Percentiles rank a stretch among this genome's conserved stretches.
These are phyloP conservation scores for Fraxinus velutina DNA, from an alignment of 305 asterid species.

Conservation along the genomic window DNA sequence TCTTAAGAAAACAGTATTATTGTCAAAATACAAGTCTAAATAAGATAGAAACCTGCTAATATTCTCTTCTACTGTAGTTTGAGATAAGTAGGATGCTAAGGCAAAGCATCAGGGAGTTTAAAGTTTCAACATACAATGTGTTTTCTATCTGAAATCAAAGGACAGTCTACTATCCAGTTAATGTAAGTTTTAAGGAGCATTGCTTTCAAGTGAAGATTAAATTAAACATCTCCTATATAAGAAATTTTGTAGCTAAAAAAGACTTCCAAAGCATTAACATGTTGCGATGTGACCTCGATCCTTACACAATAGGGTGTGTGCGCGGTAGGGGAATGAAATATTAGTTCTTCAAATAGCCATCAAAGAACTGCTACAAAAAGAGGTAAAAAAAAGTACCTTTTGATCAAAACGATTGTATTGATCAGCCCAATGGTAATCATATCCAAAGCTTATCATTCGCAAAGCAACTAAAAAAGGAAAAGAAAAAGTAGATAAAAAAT, in stretches of 20 bases:
- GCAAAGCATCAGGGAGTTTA: not conserved
- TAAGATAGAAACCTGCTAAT: not conserved
- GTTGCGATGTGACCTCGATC: slow-evolving; percentile 11
- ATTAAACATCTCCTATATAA: slow-evolving; percentile 1
- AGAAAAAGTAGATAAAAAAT: not conserved
- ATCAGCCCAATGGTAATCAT: slow-evolving; percentile 88
- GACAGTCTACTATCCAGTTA: not conserved
- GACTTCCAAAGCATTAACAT: slow-evolving; percentile 9
- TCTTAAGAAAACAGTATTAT: not conserved
- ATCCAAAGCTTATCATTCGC: slow-evolving; percentile 98
- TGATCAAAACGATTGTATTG: slow-evolving; percentile 52
- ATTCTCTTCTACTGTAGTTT: not conserved
- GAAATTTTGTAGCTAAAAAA: slow-evolving; percentile 7
- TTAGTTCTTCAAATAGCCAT: not conserved
- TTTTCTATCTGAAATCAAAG: slow-evolving; percentile 1
- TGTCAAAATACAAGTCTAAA: not conserved
- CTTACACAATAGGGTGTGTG: slow-evolving; percentile 5
- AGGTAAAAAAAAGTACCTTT: slow-evolving; percentile 49
- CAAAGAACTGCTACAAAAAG: slow-evolving; percentile 16
- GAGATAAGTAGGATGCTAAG: not conserved
- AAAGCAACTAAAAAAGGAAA: slow-evolving; percentile 63
- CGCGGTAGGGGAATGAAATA: not conserved
- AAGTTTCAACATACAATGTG: not conserved
- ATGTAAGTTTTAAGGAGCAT: not conserved
- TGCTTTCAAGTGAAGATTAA: not conserved